phyloP scores from a whole-genome alignment of 164 flowering plant genomes.

The Magnolia kwangsiensis region DNA sequence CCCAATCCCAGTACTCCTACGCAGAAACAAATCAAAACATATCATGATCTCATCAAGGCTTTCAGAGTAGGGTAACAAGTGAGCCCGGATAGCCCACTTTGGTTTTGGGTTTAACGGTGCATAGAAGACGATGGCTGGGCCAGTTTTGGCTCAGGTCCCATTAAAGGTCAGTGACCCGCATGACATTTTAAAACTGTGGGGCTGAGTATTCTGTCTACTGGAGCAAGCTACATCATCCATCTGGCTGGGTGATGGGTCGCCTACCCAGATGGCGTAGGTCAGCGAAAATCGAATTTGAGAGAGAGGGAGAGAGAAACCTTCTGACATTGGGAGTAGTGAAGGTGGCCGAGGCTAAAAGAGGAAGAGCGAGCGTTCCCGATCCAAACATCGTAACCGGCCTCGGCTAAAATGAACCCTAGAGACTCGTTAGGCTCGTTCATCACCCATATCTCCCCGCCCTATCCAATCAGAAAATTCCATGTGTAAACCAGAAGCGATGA shows the following conservation, averaged over 20 bases:
- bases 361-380: slow-evolving; percentile 20
- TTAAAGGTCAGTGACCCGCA: too few species aligned
- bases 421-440: slow-evolving; percentile 7
- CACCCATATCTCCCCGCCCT: slow-evolving; percentile 15
- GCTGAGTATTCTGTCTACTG: too few species aligned
- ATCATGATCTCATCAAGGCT: not conserved
- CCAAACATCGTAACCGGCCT: slow-evolving; percentile 19
- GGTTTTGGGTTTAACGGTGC: too few species aligned
- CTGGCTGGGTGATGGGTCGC: too few species aligned
- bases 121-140: too few species aligned
- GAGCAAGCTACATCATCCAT: too few species aligned
- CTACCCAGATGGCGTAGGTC: too few species aligned
- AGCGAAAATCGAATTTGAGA: too few species aligned
- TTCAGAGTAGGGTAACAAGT: too few species aligned
- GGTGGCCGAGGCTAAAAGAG: slow-evolving; percentile 8
- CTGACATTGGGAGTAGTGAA: slow-evolving; percentile 9
- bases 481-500: not conserved
- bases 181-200: too few species aligned
- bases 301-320: slow-evolving; percentile 1
- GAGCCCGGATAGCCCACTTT: too few species aligned
- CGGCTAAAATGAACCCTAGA: slow-evolving; percentile 12
- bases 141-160: too few species aligned
- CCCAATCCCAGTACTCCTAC: slow-evolving; percentile 17
- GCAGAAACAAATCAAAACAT: not conserved
- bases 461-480: not conserved